phyloP scores from a whole-genome alignment of 1,284 basidiomycete genomes.

The Pascua sp. region DNA sequence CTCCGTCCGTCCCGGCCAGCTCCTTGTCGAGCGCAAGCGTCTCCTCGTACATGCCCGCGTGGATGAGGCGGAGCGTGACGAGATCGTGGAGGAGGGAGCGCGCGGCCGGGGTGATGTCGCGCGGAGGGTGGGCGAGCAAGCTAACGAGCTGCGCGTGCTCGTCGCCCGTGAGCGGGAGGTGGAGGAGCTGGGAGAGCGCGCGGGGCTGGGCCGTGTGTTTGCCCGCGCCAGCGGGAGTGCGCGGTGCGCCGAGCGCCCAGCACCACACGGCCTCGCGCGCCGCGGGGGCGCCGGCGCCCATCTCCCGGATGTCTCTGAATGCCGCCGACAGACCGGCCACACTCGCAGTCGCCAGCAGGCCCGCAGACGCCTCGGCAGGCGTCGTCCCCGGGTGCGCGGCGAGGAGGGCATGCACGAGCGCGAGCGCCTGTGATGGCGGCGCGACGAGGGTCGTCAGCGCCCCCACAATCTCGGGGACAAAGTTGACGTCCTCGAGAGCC shows the following conservation, averaged over 20 bases:
- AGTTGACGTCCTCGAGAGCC: slow-evolving; percentile 37
- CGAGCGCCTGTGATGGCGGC: slow-evolving; percentile 28
- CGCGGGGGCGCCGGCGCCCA: slow-evolving; percentile 7
- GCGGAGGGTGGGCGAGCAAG: slow-evolving; percentile 50
- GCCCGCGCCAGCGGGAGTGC: slow-evolving; percentile 25
- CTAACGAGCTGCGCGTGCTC: slow-evolving; percentile 39
- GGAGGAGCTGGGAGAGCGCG: slow-evolving; percentile 36
- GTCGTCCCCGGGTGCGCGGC: slow-evolving; percentile 3
- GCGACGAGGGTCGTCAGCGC: slow-evolving; percentile 32
- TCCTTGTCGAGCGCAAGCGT: slow-evolving; percentile 70
- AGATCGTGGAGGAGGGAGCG: slow-evolving; percentile 69
- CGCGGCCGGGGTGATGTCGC: slow-evolving; percentile 53
- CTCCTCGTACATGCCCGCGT: slow-evolving; percentile 66
- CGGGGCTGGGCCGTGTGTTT: slow-evolving; percentile 25
- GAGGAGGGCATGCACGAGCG: slow-evolving; percentile 30
- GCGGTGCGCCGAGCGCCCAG: slow-evolving; percentile 38
- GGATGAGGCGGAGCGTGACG: slow-evolving; percentile 72
- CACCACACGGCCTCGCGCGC: slow-evolving; percentile 35
- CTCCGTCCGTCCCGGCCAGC: slow-evolving; percentile 47
- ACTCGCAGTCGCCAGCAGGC: slow-evolving; percentile 25
- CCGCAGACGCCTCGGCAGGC: slow-evolving; percentile 21
- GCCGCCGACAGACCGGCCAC: slow-evolving; percentile 26
- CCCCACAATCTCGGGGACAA: slow-evolving; percentile 32
- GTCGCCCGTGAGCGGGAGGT: slow-evolving; percentile 38
- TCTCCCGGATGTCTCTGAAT: slow-evolving; percentile 24